Percentiles rank a stretch among this genome's conserved stretches.
These are phyloP conservation scores for Phytophthora pisi DNA, from an alignment of 352 stramenopile genomes.

Conservation along the genomic window DNA sequence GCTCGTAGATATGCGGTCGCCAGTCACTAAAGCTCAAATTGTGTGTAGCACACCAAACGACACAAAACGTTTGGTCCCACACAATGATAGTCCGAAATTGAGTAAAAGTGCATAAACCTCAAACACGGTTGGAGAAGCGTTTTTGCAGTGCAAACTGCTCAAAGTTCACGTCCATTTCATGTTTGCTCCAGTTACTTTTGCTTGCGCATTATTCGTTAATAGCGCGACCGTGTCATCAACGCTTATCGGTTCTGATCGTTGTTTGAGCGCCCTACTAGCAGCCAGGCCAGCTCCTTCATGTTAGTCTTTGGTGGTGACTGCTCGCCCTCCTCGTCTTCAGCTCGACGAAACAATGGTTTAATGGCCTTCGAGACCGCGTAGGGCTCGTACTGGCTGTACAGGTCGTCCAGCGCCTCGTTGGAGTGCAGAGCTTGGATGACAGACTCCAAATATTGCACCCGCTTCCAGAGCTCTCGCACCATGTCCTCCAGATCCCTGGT, in stretches of 20 bases:
- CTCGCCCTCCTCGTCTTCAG: constrained; percentile 1
- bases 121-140: too few species aligned
- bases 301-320: constrained; percentile 14
- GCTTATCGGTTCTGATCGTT: constrained; percentile 13
- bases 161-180: too few species aligned
- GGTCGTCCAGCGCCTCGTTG: constrained; percentile 31
- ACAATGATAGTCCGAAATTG: too few species aligned
- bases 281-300: constrained; percentile 37
- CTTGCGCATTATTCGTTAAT: background rate
- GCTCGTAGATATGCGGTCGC: constrained; percentile 7
- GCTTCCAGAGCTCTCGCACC: constrained; percentile 59
- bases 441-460: constrained; percentile 64
- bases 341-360: constrained; percentile 18
- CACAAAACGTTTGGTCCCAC: too few species aligned
- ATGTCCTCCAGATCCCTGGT: constrained; percentile 63
- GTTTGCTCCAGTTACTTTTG: too few species aligned
- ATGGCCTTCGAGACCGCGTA: constrained; percentile 39
- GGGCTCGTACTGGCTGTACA: constrained; percentile 54
- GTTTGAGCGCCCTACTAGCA: constrained; percentile 29
- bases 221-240: too few species aligned
- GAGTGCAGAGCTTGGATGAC: constrained; percentile 44
- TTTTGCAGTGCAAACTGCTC: too few species aligned
- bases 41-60: background rate
- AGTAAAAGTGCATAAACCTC: too few species aligned
- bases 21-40: background rate